These are phyloP conservation scores for Cryptococcus amylolentus DNA, from an alignment of 1,284 basidiomycete genomes.

Conservation along the genomic window DNA sequence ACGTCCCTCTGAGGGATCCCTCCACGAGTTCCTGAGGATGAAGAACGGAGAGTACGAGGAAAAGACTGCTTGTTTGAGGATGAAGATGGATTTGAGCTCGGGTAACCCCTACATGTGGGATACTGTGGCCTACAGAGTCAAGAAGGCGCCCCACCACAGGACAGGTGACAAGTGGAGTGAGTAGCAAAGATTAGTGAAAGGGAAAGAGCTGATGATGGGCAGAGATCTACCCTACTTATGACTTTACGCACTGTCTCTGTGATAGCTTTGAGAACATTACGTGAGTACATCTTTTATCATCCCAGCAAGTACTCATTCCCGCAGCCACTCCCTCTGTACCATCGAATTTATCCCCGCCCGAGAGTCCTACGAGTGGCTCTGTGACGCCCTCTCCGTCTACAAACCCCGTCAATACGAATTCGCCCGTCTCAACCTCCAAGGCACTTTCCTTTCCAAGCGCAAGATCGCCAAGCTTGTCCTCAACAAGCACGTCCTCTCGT, in stretches of 20 bases:
- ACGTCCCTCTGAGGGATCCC: conserved; percentile 77
- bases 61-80: conserved; percentile 86
- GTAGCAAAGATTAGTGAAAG: conserved; percentile 26
- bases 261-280: conserved; percentile 99
- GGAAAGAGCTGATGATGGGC: conserved; percentile 7
- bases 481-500: conserved; percentile 77
- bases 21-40: conserved; percentile 89
- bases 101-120: conserved; percentile 99
- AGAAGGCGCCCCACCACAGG: conserved; percentile 87
- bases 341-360: conserved; percentile 95
- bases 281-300: conserved; percentile 56
- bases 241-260: conserved; percentile 97
- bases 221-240: conserved; percentile 76
- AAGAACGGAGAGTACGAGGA: conserved; percentile 84
- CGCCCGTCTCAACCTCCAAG: conserved; percentile 87
- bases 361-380: conserved; percentile 98
- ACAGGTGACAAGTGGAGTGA: conserved; percentile 85
- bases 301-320: background rate
- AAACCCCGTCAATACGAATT: conserved; percentile 99
- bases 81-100: conserved; percentile 94
- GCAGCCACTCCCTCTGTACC: conserved; percentile 94
- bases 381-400: conserved; percentile 93
- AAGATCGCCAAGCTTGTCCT: conserved; percentile 90
- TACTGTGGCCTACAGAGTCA: conserved; percentile 90
- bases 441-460: conserved; percentile 95